A percentile compares a stretch with the other conserved stretches of the same genome.
phyloP scores from a whole-genome alignment of 768 basidiomycete species.

The Lanmaoa rubissima region DNA sequence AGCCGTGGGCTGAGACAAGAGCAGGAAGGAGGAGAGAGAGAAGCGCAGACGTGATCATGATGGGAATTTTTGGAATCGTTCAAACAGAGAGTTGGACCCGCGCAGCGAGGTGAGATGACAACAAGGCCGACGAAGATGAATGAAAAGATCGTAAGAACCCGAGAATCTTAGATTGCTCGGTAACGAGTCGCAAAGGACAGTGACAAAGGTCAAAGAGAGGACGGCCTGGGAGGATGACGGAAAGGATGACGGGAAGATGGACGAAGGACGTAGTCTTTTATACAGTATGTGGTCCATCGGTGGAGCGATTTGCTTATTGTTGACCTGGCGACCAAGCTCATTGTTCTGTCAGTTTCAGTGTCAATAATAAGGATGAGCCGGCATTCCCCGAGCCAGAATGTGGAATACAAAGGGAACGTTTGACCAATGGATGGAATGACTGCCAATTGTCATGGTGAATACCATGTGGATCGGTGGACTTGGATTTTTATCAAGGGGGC shows the following conservation, averaged over 20 bases:
- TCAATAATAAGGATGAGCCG: not conserved
- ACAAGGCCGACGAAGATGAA: not conserved
- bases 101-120: constrained; percentile 19
- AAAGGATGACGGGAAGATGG: not conserved
- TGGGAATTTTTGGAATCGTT: not conserved
- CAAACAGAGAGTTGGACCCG: constrained; percentile 4
- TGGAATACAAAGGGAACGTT: too few relatives aligned
- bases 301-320: not conserved
- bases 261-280: not conserved
- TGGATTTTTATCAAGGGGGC: too few relatives aligned
- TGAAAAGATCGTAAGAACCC: constrained; percentile 1
- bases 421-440: too few relatives aligned
- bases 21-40: constrained; percentile 22
- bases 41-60: constrained; percentile 16
- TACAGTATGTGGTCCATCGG: not conserved
- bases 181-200: not conserved
- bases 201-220: not conserved
- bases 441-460: too few relatives aligned
- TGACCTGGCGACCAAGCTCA: not conserved
- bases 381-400: not conserved
- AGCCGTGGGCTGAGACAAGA: constrained; percentile 31
- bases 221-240: not conserved
- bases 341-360: not conserved
- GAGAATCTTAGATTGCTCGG: not conserved
- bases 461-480: too few relatives aligned